Evolutionary conservation across 2,329 filamentous ascomycete species (phyloP).

Genomic region (Dactylellina drechsleri): DNA sequence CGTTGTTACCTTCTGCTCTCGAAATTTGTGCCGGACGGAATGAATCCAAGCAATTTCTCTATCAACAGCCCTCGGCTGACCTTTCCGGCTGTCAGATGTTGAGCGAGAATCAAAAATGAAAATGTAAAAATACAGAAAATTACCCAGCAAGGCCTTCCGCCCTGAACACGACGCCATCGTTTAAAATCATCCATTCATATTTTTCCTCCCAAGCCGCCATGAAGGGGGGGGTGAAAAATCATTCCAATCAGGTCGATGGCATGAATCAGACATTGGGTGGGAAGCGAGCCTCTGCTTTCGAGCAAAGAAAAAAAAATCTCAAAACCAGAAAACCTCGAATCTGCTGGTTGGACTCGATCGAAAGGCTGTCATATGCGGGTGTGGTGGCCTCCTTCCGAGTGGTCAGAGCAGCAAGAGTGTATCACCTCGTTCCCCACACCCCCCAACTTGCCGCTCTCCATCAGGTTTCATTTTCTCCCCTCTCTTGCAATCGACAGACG

Average conservation of each 20-base stretch:
- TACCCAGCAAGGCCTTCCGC: too few species aligned
- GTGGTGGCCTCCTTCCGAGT: constrained; percentile 50
- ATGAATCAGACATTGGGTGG: constrained; percentile 11
- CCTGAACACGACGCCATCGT: constrained; percentile 6
- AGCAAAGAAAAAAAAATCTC: constrained; percentile 13
- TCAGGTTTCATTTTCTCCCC: too few species aligned
- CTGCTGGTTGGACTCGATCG: constrained; percentile 31
- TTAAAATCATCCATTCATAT: constrained; percentile 14
- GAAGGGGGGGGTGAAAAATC: background rate
- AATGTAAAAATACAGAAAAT: background rate
- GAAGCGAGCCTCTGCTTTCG: constrained; percentile 22
- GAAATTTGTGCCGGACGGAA: constrained; percentile 14
- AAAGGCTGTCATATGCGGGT: constrained; percentile 48
- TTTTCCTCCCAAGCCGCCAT: background rate
- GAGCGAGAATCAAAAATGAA: constrained; percentile 12
- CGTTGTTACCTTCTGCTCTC: too few species aligned
- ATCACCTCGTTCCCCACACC: constrained; percentile 31
- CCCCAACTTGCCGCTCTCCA: constrained; percentile 28
- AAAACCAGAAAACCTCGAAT: background rate
- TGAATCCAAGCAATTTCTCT: background rate
- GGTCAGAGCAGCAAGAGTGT: constrained; percentile 51
- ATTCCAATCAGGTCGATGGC: constrained; percentile 32
- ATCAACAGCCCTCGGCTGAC: background rate
- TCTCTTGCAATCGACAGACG: constrained; percentile 46
- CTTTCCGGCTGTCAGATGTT: constrained; percentile 24